A percentile compares a stretch with the other conserved stretches of the same genome.
Evolutionary conservation across 2,329 filamentous ascomycete species (phyloP).

Genomic region (Pyrenophora seminiperda): DNA sequence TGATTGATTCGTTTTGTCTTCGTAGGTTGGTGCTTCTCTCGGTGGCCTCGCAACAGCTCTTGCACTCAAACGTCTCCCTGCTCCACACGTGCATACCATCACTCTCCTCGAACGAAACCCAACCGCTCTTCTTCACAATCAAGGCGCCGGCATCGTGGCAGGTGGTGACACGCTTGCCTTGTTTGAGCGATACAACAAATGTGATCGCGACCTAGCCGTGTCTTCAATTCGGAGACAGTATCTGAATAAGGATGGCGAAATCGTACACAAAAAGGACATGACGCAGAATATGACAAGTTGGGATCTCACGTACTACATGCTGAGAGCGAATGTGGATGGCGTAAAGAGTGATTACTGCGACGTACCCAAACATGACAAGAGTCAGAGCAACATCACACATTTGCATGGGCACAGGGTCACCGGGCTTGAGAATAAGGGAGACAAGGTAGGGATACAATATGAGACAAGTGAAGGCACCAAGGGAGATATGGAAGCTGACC

Average conservation of each 20-base stretch:
- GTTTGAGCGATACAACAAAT: conserved; percentile 38
- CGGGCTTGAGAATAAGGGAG: conserved; percentile 23
- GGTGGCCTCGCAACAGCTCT: conserved; percentile 36
- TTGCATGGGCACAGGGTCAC: conserved; percentile 34
- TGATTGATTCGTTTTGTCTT: conserved; percentile 1
- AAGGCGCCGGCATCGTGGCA: conserved; percentile 43
- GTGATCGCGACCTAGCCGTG: conserved; percentile 31
- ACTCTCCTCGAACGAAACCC: conserved; percentile 42
- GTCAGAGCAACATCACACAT: conserved; percentile 25
- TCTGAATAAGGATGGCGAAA: conserved; percentile 33
- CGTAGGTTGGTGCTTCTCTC: conserved; percentile 39
- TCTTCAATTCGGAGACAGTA: conserved; percentile 36
- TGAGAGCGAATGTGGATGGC: conserved; percentile 41
- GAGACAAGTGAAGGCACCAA: conserved; percentile 22
- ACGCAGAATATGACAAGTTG: conserved; percentile 46
- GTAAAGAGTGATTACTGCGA: conserved; percentile 35
- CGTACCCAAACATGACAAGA: conserved; percentile 22
- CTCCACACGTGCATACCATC: conserved; percentile 30
- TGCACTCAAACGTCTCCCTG: conserved; percentile 34
- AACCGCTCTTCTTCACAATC: conserved; percentile 36
- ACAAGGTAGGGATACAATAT: conserved; percentile 25
- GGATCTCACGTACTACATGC: conserved; percentile 42
- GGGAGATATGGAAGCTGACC: conserved; percentile 30
- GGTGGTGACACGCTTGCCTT: conserved; percentile 37
- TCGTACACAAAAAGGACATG: conserved; percentile 37